Percentiles rank a stretch among this genome's conserved stretches.
Evolutionary conservation across 441 rosid genomes (phyloP).

Genomic region (Populus trichocarpa): DNA sequence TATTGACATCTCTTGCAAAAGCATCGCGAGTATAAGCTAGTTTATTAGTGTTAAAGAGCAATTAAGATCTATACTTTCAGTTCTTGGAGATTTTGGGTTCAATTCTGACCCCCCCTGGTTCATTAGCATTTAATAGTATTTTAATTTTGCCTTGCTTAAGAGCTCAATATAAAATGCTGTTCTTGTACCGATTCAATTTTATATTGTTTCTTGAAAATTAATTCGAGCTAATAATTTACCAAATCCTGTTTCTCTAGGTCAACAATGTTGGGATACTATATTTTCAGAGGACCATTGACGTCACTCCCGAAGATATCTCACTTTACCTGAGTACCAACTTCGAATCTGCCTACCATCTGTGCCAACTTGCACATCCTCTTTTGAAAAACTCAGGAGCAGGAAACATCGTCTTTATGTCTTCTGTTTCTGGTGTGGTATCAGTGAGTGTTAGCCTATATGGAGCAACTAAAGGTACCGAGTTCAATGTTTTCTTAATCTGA

Average conservation of each 20-base stretch:
- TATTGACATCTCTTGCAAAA: not conserved
- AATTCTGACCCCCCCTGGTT: not conserved
- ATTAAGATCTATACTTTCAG: not conserved
- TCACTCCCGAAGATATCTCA: constrained; percentile 51
- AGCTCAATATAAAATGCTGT: not conserved
- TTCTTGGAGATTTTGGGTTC: not conserved
- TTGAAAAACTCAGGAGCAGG: constrained; percentile 64
- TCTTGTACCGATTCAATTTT: not conserved
- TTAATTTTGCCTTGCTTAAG: not conserved
- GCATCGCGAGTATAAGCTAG: not conserved
- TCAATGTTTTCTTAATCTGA: not conserved
- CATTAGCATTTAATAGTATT: not conserved
- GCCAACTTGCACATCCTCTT: constrained; percentile 78
- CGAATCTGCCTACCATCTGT: constrained; percentile 65
- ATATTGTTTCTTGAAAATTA: not conserved
- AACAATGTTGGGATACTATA: constrained; percentile 69
- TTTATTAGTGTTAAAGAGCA: not conserved
- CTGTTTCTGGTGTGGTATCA: constrained; percentile 51
- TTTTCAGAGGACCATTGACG: constrained; percentile 54
- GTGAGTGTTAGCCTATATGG: constrained; percentile 48
- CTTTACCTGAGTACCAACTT: constrained; percentile 52
- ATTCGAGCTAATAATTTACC: not conserved
- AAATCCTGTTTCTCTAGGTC: not conserved
- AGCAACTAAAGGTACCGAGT: constrained; percentile 57
- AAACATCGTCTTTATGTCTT: constrained; percentile 74